Base-by-base conservation (phyloP, 2,329 filamentous ascomycete genomes). In the Alternaria atra region DNA sequence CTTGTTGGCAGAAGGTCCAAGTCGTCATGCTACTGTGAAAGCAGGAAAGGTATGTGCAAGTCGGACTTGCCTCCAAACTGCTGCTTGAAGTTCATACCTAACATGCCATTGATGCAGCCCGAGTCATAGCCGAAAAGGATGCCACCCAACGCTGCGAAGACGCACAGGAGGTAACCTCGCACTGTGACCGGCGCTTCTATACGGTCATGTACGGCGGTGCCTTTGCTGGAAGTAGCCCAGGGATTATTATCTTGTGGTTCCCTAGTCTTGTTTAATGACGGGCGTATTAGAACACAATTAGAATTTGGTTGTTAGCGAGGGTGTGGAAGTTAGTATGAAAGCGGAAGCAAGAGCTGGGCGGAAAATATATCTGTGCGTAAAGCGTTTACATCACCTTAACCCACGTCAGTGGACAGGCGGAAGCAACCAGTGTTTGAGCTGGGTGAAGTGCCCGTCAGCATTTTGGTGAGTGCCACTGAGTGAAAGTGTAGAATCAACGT, bases 51-150 rank as follows among this genome's bases (percentile, higher is more conserved):
- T 20, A 4, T 12, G 23, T n/a, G 3, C 17, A 35, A 12, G 6
- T 25, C 17, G 7, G 4, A 68, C 72, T 89, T 83, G 73, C 72
- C 47, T 48, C 75, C 75, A 58, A 76, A 77, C 48, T 72, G 63
- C 42, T 75, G 68, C 67, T 77, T 76, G 69, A 78, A 77, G 58
- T 75, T 67, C 77, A 79, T 79, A 13, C 64, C 86, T 40, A 86
- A 80, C 60, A 90, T 87, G 75, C 88, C 88, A 76, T 87, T 88
- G 82, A 91, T 91, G 80, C 91, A 91, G 69, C 90, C 91, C 42
- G 90, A 91, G 73, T 93, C 91, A 79, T 91, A 93, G 51, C 91
- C 91, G 80, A 92, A 91, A 82, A 92, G 90, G 80, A 92, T 90
- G 68, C 82, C 82, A 63, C 82, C 82, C 64, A 84, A 83, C n/a